Conservation (phyloP, 2,329 filamentous ascomycete genomes). For the Rhynchosporium secalis region DNA sequence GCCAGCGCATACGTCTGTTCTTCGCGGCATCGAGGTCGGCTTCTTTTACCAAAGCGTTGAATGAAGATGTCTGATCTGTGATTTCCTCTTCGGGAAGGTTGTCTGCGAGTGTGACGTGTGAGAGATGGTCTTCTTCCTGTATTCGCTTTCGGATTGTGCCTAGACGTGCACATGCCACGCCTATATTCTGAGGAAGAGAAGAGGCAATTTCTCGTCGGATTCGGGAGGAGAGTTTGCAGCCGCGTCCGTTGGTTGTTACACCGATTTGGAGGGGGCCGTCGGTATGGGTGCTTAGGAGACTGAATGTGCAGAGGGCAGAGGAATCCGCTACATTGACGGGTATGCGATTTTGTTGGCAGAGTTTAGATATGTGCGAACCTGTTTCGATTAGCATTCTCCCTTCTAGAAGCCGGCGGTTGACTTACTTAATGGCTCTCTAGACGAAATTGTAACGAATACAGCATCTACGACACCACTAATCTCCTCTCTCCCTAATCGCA, state of each 20-base stretch:
- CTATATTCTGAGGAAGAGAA: slow-evolving; percentile 72
- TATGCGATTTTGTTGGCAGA: slow-evolving; percentile 79
- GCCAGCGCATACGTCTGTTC: slow-evolving; percentile 84
- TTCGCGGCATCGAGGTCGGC: slow-evolving; percentile 73
- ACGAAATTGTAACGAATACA: slow-evolving; percentile 77
- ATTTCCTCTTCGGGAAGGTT: slow-evolving; percentile 55
- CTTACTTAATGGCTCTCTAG: slow-evolving; percentile 47
- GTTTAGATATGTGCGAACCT: slow-evolving; percentile 67
- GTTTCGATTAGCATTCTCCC: slow-evolving; percentile 5
- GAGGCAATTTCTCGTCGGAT: slow-evolving; percentile 87
- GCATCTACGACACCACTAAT: slow-evolving; percentile 80
- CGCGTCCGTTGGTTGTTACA: slow-evolving; percentile 91
- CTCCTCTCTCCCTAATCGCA: slow-evolving; percentile 75
- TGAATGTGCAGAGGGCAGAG: slow-evolving; percentile 84
- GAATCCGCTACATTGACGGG: slow-evolving; percentile 92
- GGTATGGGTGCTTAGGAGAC: slow-evolving; percentile 81
- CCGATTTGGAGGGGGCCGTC: slow-evolving; percentile 94
- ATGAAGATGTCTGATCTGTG: slow-evolving; percentile 72
- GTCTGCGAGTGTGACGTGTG: slow-evolving; percentile 35
- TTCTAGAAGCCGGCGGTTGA: background rate
- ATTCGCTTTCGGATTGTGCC: slow-evolving; percentile 71
- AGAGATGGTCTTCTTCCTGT: slow-evolving; percentile 68
- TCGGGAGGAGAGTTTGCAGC: slow-evolving; percentile 88
- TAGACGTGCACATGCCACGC: slow-evolving; percentile 72
- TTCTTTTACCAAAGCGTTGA: slow-evolving; percentile 79